phyloP scores from a whole-genome alignment of 2,329 filamentous ascomycete genomes.

The Hymenoscyphus fructigenus region DNA sequence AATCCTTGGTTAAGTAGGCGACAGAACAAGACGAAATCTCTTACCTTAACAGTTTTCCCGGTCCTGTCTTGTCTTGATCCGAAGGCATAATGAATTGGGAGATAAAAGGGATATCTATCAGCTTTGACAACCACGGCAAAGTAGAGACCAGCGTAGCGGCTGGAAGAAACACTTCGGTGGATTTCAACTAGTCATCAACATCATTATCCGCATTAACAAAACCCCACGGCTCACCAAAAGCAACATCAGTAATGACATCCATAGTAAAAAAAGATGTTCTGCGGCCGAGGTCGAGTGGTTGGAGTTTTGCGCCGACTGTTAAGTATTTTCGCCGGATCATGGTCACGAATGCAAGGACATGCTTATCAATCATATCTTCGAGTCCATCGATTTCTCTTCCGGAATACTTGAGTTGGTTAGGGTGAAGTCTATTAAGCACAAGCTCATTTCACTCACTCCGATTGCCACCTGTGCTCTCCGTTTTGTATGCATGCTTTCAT shows the following conservation, averaged over 20 bases:
- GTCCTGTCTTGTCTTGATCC: conserved; percentile 7
- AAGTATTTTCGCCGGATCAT: conserved; percentile 51
- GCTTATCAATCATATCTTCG: conserved; percentile 49
- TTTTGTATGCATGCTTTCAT: conserved; percentile 45
- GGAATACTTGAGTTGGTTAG: conserved; percentile 44
- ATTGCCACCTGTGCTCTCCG: conserved; percentile 51
- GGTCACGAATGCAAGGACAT: conserved; percentile 46
- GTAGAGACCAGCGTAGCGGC: conserved; percentile 2
- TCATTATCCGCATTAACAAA: conserved; percentile 49
- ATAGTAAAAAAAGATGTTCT: conserved; percentile 54
- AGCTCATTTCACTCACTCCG: conserved; percentile 40
- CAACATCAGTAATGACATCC: conserved; percentile 54
- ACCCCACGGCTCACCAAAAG: conserved; percentile 51
- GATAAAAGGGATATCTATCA: conserved; percentile 6
- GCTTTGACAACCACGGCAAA: conserved; percentile 3
- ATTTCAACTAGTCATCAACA: conserved; percentile 9
- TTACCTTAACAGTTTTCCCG: conserved; percentile 11
- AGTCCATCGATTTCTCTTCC: conserved; percentile 50
- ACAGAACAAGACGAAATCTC: too few species aligned
- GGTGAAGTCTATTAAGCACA: neutral
- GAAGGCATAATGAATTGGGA: conserved; percentile 11
- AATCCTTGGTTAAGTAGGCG: too few species aligned
- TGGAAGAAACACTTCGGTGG: neutral
- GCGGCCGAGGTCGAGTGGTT: conserved; percentile 48
- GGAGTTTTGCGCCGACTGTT: conserved; percentile 38